Evolutionary conservation across 352 stramenopile genomes (phyloP), one percentile per base, ranked within the genome.

Genomic region (Pythium sp.): DNA sequence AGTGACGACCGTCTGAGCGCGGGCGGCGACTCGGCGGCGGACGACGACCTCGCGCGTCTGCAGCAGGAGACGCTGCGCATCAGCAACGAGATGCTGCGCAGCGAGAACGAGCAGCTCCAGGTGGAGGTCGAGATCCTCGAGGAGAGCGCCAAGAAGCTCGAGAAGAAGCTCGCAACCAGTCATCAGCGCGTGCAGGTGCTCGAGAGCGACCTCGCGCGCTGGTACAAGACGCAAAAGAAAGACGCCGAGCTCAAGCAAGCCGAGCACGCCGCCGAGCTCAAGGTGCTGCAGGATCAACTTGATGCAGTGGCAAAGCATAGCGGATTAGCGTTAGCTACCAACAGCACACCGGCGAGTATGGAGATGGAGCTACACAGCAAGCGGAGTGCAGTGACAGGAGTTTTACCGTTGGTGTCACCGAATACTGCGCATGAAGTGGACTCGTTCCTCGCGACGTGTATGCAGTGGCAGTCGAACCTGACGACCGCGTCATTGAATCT

Each of bases 101-200:
- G 36, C 26, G 78, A 85, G 55, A 87, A 87, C 65, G 54, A 67
- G 32, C 68, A 80, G 58, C 68, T 86, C 3, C 64, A 71, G 60
- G 22, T 43, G 9, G 57, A 74, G 11, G 26, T 73, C 34, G 47
- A 49, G 34, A 49, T 43, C 7, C 63, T 76, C 18, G 53, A 73
- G 24, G 38, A 46, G n/a, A 63, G 68, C 46, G 74, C 76, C 5
- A 24, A 60, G 14, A 28, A 53, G 30, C 56, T 76, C 1, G 41
- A 71, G 15, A 43, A 58, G 60, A 69, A 72, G 0, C 49, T 79
- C 1, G n/a, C 22, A n/a, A 46, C 63, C 38, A 64, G 61, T 7
- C 64, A 80, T 24, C 72, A 73, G 64, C 72, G 68, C 11, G 61
- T 78, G 11, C 65, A 71, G 3, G 69, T 74, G 54, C 47, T 86